Conservation (phyloP, 176 grass and related monocot genomes). For the Miscanthus lutarioriparius region DNA sequence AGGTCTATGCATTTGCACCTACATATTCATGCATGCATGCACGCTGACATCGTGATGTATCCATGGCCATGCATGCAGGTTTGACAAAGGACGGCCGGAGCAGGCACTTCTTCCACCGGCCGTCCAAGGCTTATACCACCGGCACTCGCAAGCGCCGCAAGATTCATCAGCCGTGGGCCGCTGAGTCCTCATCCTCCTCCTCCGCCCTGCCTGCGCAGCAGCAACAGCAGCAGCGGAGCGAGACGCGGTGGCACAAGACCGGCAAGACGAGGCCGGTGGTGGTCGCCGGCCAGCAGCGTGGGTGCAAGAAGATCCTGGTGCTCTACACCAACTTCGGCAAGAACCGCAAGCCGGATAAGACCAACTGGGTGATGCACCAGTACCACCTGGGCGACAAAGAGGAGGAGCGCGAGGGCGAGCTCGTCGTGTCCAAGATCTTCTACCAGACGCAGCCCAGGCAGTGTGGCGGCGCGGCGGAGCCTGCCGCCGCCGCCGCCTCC, state of each 20-base stretch:
- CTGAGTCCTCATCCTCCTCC: background rate
- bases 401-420: slow-evolving; percentile 90
- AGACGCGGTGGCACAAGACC: slow-evolving; percentile 98
- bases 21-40: background rate
- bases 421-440: slow-evolving; percentile 97
- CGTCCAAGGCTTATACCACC: slow-evolving; percentile 96
- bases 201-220: background rate
- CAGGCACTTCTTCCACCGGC: slow-evolving; percentile 91
- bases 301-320: slow-evolving; percentile 96
- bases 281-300: slow-evolving; percentile 60
- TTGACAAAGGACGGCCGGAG: slow-evolving; percentile 82
- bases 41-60: background rate
- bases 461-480: slow-evolving; percentile 34
- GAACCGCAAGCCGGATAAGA: slow-evolving; percentile 77
- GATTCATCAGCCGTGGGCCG: slow-evolving; percentile 58
- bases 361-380: slow-evolving; percentile 99
- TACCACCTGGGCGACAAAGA: slow-evolving; percentile 75
- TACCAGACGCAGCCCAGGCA: slow-evolving; percentile 96
- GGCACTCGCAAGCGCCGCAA: slow-evolving; percentile 90
- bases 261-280: slow-evolving; percentile 84
- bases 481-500: background rate
- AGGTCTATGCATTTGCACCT: background rate
- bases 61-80: slow-evolving; percentile 57
- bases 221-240: slow-evolving; percentile 45
- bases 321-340: slow-evolving; percentile 96